These are phyloP conservation scores for Plectosphaerella plurivora DNA, from an alignment of 2,329 filamentous ascomycete species.

Conservation along the genomic window DNA sequence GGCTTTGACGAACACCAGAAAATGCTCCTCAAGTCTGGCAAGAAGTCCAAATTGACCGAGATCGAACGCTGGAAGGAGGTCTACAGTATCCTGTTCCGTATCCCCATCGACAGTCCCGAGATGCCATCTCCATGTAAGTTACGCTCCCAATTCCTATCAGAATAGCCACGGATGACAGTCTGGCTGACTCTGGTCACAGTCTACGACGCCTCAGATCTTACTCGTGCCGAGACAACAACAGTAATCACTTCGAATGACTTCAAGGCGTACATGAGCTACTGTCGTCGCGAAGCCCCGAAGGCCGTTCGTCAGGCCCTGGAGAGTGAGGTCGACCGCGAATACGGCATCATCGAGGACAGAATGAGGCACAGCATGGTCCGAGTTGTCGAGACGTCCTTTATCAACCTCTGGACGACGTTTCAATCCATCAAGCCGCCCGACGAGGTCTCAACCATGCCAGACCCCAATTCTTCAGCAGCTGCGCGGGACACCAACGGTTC, in stretches of 20 bases:
- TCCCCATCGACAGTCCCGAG: constrained; percentile 5
- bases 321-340: constrained; percentile 16
- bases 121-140: constrained; percentile 11
- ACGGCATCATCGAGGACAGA: constrained; percentile 18
- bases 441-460: background rate
- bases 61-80: constrained; percentile 32
- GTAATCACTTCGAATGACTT: constrained; percentile 3
- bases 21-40: constrained; percentile 19
- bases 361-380: constrained; percentile 16
- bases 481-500: too few species aligned
- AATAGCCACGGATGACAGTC: background rate
- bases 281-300: constrained; percentile 26
- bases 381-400: constrained; percentile 15
- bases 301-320: constrained; percentile 25
- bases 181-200: constrained; percentile 15
- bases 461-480: background rate
- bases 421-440: constrained; percentile 8
- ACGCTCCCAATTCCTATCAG: background rate
- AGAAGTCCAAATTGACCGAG: constrained; percentile 22
- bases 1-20: constrained; percentile 32
- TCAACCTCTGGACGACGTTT: constrained; percentile 15
- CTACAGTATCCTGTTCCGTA: constrained; percentile 29
- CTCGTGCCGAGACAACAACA: constrained; percentile 13
- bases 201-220: constrained; percentile 20
- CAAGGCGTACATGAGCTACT: constrained; percentile 12